Conservation (phyloP, 1,284 basidiomycete genomes). For the Trametes sp. region DNA sequence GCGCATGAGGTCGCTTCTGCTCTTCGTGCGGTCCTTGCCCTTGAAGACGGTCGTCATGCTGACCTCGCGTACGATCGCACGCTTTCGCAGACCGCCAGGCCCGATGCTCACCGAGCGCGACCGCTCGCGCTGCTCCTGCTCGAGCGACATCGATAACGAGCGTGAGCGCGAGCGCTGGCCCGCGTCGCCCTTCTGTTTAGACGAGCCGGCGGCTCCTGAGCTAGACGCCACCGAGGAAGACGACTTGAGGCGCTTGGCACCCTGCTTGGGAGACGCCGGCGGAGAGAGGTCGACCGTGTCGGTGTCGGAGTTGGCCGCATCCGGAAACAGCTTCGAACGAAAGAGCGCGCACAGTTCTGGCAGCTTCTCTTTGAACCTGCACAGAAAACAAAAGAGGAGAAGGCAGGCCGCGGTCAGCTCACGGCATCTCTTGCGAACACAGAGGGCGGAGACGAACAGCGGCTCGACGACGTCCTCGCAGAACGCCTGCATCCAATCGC, state of each 20-base stretch:
- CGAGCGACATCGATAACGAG: constrained; percentile 70
- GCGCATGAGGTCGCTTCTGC: constrained; percentile 43
- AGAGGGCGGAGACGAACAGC: constrained; percentile 51
- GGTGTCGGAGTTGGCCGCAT: constrained; percentile 62
- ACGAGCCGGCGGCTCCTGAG: constrained; percentile 24
- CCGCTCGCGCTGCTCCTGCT: constrained; percentile 54
- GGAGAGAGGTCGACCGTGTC: constrained; percentile 40
- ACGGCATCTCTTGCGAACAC: not conserved
- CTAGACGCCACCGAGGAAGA: constrained; percentile 15
- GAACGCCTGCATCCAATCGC: constrained; percentile 78
- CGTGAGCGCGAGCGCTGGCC: constrained; percentile 56
- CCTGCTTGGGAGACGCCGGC: constrained; percentile 32
- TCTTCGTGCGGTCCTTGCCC: constrained; percentile 34
- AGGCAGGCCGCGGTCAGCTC: constrained; percentile 5
- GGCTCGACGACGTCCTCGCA: constrained; percentile 69
- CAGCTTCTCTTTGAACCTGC: constrained; percentile 63
- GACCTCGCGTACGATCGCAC: constrained; percentile 66
- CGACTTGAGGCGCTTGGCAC: constrained; percentile 32
- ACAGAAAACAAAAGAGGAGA: too few relatives aligned
- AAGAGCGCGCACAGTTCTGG: constrained; percentile 65
- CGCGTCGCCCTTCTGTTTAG: constrained; percentile 34
- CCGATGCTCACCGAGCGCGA: constrained; percentile 47
- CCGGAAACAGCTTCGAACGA: constrained; percentile 71
- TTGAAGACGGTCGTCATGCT: constrained; percentile 78
- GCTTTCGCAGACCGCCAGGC: constrained; percentile 49